A percentile compares a stretch with the other conserved stretches of the same genome.
These are phyloP conservation scores for Calonectria pseudoturangicola DNA, from an alignment of 2,329 filamentous ascomycete genomes.

Conservation along the genomic window DNA sequence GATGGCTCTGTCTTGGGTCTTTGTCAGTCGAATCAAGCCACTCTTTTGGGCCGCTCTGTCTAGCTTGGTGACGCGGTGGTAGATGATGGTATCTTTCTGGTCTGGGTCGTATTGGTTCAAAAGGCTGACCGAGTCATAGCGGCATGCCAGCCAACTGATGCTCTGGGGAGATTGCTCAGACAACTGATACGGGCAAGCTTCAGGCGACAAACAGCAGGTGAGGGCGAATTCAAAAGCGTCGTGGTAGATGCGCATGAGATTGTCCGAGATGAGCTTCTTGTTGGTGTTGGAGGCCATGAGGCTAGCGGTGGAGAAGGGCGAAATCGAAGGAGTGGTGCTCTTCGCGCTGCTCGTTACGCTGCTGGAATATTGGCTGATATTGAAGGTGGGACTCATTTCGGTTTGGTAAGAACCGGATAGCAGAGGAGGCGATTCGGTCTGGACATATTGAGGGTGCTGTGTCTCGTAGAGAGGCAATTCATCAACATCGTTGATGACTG, in stretches of 20 bases:
- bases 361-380: slow-evolving; percentile 35
- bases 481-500: not conserved
- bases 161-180: slow-evolving; percentile 44
- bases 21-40: slow-evolving; percentile 63
- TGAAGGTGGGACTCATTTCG: slow-evolving; percentile 47
- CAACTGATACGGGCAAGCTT: slow-evolving; percentile 68
- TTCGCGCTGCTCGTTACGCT: slow-evolving; percentile 15
- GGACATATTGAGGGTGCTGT: not conserved
- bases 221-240: slow-evolving; percentile 72
- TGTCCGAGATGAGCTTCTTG: slow-evolving; percentile 52
- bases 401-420: slow-evolving; percentile 49
- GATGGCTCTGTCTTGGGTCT: slow-evolving; percentile 64
- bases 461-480: slow-evolving; percentile 1
- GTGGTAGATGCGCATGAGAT: slow-evolving; percentile 66
- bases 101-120: slow-evolving; percentile 49
- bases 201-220: slow-evolving; percentile 72
- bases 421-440: not conserved
- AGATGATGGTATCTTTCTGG: slow-evolving; percentile 65
- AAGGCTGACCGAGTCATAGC: slow-evolving; percentile 50
- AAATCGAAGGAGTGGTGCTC: slow-evolving; percentile 47
- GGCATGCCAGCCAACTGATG: slow-evolving; percentile 52
- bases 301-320: slow-evolving; percentile 51
- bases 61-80: slow-evolving; percentile 67
- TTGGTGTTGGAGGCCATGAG: slow-evolving; percentile 52
- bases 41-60: slow-evolving; percentile 64